These are phyloP conservation scores for Geotrichum klebahnii DNA, from an alignment of 1,139 yeast genomes.

Conservation along the genomic window DNA sequence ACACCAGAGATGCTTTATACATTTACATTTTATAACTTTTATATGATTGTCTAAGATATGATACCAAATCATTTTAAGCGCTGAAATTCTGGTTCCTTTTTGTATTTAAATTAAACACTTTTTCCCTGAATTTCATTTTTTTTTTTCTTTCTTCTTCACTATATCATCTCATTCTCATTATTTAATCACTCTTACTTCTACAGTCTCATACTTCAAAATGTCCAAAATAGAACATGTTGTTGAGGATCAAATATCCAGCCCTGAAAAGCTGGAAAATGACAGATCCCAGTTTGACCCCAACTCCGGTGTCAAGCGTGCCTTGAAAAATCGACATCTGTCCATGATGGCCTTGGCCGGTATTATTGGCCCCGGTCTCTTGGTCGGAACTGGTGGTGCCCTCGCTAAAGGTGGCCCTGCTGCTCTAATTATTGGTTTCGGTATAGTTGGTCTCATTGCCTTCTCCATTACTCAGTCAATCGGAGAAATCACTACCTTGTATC, in stretches of 20 bases:
- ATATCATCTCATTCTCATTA: background rate
- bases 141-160: background rate
- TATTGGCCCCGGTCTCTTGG: conserved; percentile 64
- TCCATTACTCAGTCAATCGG: conserved; percentile 60
- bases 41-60: too few species aligned
- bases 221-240: background rate
- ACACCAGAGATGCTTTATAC: too few species aligned
- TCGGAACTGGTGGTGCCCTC: conserved; percentile 60
- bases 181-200: background rate
- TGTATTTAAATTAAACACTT: too few species aligned
- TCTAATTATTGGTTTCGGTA: conserved; percentile 52
- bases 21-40: too few species aligned
- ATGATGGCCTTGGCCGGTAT: conserved; percentile 67
- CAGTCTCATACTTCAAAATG: background rate
- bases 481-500: conserved; percentile 61
- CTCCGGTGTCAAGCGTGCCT: conserved; percentile 47
- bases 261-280: conserved; percentile 12
- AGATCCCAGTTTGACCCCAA: conserved; percentile 34
- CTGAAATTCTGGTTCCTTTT: too few species aligned
- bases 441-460: conserved; percentile 58
- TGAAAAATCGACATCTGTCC: conserved; percentile 48
- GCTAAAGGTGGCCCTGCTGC: conserved; percentile 63
- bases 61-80: conserved; percentile 2
- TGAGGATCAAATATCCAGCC: background rate
- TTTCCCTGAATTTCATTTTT: too few species aligned